A percentile compares a stretch with the other conserved stretches of the same genome.
These are phyloP conservation scores for Wallemia mellicola DNA, from an alignment of 1,284 basidiomycete species.

Conservation along the genomic window DNA sequence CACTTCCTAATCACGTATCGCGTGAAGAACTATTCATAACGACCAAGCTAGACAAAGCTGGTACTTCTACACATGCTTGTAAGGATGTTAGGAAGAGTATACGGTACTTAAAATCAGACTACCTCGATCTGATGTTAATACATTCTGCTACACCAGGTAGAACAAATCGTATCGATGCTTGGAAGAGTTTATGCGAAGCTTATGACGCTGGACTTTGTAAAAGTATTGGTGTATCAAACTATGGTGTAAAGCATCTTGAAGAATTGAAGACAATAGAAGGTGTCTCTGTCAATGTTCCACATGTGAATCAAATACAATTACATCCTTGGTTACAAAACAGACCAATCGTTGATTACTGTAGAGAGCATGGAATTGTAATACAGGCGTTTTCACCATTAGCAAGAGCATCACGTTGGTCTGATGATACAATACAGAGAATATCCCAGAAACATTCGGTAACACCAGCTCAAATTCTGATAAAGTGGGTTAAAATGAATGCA, in stretches of 20 bases:
- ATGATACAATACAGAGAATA: conserved; percentile 16
- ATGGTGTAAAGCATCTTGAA: conserved; percentile 41
- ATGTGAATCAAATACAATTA: conserved; percentile 58
- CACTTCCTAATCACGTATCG: not conserved
- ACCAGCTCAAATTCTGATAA: conserved; percentile 40
- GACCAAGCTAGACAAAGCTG: not conserved
- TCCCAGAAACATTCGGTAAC: conserved; percentile 7
- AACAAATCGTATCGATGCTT: conserved; percentile 29
- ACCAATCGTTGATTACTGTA: conserved; percentile 46
- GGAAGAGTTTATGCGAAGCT: conserved; percentile 24
- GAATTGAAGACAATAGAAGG: conserved; percentile 26
- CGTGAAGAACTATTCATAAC: not conserved
- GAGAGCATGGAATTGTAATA: conserved; percentile 31
- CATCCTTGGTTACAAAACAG: conserved; percentile 59
- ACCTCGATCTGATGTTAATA: conserved; percentile 40
- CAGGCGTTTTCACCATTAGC: conserved; percentile 43
- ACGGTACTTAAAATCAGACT: not conserved
- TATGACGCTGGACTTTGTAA: conserved; percentile 6
- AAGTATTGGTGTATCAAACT: conserved; percentile 49
- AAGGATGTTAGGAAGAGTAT: not conserved
- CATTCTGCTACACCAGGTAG: conserved; percentile 34
- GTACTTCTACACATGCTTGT: not conserved
- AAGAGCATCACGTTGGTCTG: conserved; percentile 25
- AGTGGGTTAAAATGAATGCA: conserved; percentile 23
- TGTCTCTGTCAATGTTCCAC: conserved; percentile 26